Evolutionary conservation across 106 monocot genomes (phyloP), one percentile per base, ranked within the genome.

Genomic region (Allium sativum): DNA sequence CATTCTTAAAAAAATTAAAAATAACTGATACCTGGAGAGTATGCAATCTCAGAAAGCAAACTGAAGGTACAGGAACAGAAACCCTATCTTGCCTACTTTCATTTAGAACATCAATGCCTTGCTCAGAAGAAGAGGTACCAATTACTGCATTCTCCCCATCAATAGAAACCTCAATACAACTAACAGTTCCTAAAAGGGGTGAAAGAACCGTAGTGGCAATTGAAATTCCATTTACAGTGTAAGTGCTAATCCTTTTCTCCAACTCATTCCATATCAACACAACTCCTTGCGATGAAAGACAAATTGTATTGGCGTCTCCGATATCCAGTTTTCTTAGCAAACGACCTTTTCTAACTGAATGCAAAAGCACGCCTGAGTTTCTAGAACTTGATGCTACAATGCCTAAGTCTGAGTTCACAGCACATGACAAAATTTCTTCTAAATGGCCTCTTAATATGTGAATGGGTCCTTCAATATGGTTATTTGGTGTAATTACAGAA

Each of bases 371-470:
- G 18, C 82, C 77, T 31, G 78, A 80, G 31, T 61, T 21, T 19
- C 58, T 52, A 44, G 98, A 98, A 54, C 78, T 82, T 48, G 98
- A 92, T 56, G 76, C 92, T 56, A 85, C 66, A 17, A 92, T 52
- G 44, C 92, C 88, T 48, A 85, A 69, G 48, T 92, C 92, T 60
- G 92, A 84, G 73, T 75, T 88, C 42, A 98, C 84, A 54, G 68
- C 65, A 71, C 98, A 98, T 50, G 72, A 85, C 14, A 74, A 48
- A 53, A 98, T 61, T 62, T 82, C 91, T 43, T 85, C 83, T 50
- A 91, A 82, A 84, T 98, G 98, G 15, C 98, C 98, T 85, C 98
- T 79, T 68, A 98, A 51, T 12, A 98, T 85, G 61, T 88, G 92
- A 58, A 92, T 59, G 53, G 98, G 98, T 13, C 98, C 92, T 73